Evolutionary conservation across 495 filamentous ascomycete genomes (phyloP).

Genomic region (Hypoxylon fragiforme): DNA sequence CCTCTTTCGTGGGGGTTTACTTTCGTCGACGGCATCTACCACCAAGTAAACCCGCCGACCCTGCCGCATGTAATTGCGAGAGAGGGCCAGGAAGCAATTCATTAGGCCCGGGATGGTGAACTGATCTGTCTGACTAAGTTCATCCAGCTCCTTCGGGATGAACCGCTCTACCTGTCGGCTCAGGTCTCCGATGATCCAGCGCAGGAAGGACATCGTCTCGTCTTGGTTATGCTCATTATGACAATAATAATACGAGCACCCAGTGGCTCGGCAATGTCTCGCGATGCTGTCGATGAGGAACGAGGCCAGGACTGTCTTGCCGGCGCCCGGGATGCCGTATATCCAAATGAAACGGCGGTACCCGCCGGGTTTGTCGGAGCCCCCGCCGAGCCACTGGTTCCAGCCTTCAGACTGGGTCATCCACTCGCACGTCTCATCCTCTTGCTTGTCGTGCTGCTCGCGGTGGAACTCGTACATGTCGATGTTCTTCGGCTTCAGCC

Average conservation of each 20-base stretch:
- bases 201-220: constrained; percentile 35
- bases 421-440: constrained; percentile 33
- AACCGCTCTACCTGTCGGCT: constrained; percentile 31
- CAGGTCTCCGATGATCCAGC: constrained; percentile 36
- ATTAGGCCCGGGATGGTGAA: constrained; percentile 15
- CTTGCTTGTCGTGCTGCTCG: constrained; percentile 25
- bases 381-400: constrained; percentile 21
- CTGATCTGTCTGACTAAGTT: background rate
- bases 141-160: constrained; percentile 20
- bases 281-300: constrained; percentile 35
- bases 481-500: constrained; percentile 16
- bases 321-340: constrained; percentile 47
- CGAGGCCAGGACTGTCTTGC: constrained; percentile 46
- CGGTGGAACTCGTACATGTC: constrained; percentile 29
- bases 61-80: background rate
- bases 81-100: constrained; percentile 15
- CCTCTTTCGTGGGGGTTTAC: constrained; percentile 14
- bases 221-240: constrained; percentile 41
- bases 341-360: constrained; percentile 41
- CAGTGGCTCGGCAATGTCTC: constrained; percentile 15
- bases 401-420: constrained; percentile 11
- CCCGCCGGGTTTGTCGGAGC: background rate
- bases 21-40: constrained; percentile 30
- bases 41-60: constrained; percentile 17
- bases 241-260: constrained; percentile 47